Base-by-base conservation (phyloP, 352 stramenopile species). In the Phytophthora sp. region DNA sequence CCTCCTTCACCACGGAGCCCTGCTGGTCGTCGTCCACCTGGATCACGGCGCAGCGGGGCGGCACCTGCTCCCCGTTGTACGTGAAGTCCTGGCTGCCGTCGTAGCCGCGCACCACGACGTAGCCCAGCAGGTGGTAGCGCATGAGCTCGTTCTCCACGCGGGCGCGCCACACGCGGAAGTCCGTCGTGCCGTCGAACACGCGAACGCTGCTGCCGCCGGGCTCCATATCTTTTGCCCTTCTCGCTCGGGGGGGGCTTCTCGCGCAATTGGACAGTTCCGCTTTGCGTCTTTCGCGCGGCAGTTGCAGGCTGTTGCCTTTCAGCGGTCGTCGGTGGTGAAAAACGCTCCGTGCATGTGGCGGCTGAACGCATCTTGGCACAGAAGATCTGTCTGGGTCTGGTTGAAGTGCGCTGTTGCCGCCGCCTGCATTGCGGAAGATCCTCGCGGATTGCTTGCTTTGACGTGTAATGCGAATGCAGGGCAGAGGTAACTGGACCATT, bases 91-190 rank as follows among this genome's bases (percentile, higher is more conserved):
- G 74, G 31, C 74, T 83, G 24, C 74, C 74, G 52, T 83, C 68
- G 43, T 83, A 83, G 50, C 62, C 64, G 24, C 65, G 60, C 35
- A 83, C 74, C 56, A 72, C 46, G 11, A 83, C 72, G 64, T 83
- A 83, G 21, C 74, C 74, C 44, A 83, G 50, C 24, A 83, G 31
- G 45, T 83, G 74, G 64, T 80, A 80, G 44, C 74, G 71, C 70
- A 83, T 69, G 34, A 83, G 64, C 51, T 83, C 74, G 37, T 83
- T 83, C 63, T 83, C 74, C 28, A 83, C 54, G 21, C 74, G 70
- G 26, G 71, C 60, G 48, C 71, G 71, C 74, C 74, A 83, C 35
- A 83, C 52, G 43, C 68, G 42, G 32, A 83, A 83, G 63, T 83
- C 74, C 39, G 51, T 76, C 26, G 67, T 76, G 41, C 71, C 74